Conservation (phyloP, 768 basidiomycete species). For the Mycena galopus region DNA sequence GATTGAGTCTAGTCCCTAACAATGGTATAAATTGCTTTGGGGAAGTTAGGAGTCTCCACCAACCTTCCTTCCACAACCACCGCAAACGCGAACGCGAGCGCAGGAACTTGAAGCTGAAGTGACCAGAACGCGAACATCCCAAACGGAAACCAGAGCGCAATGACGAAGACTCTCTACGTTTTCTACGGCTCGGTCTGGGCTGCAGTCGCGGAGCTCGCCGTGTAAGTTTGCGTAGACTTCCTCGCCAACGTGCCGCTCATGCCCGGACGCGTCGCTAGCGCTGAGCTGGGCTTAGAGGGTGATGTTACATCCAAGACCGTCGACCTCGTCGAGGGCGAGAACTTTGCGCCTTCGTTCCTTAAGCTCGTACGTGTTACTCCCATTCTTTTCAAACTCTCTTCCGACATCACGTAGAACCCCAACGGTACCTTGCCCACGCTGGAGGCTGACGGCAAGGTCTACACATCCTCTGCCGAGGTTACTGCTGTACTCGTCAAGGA, state of each 20-base stretch:
- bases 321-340: constrained; percentile 61
- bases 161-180: constrained; percentile 42
- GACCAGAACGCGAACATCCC: no score
- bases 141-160: no score
- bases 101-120: no score
- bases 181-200: constrained; percentile 45
- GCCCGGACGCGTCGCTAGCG: constrained; percentile 13
- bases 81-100: no score
- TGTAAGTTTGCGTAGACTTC: constrained; percentile 26
- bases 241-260: neutral
- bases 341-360: constrained; percentile 61
- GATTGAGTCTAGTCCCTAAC: no score
- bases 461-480: constrained; percentile 57
- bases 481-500: constrained; percentile 55
- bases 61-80: neutral
- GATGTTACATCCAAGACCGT: constrained; percentile 52
- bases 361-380: constrained; percentile 46
- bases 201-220: constrained; percentile 43
- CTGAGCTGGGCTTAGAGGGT: constrained; percentile 56
- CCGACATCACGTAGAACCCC: constrained; percentile 52
- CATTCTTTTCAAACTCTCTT: neutral
- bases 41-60: constrained; percentile 1
- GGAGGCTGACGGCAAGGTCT: constrained; percentile 48
- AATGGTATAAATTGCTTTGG: neutral
- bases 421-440: constrained; percentile 60